A percentile compares a stretch with the other conserved stretches of the same genome.
Conservation (phyloP, 2,329 filamentous ascomycete genomes). For the Sporothrix variecibatus region DNA sequence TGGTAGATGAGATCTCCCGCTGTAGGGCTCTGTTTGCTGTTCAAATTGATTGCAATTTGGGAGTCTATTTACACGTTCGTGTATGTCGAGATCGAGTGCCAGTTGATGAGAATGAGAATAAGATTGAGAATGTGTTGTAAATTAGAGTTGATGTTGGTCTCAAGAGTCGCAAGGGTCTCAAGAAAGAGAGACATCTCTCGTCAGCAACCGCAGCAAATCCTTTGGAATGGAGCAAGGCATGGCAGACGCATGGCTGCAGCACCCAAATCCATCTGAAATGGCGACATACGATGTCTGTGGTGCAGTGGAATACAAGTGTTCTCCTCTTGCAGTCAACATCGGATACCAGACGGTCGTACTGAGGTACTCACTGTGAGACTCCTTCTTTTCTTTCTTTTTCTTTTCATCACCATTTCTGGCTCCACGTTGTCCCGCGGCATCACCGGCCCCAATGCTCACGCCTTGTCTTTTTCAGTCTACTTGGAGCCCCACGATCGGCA, state of each 20-base stretch:
- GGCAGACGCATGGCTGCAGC: background rate
- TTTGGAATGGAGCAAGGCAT: background rate
- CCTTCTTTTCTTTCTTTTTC: background rate
- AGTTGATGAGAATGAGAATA: background rate
- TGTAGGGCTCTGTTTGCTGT: background rate
- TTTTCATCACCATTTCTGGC: background rate
- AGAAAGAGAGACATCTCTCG: background rate
- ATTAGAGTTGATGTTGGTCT: background rate
- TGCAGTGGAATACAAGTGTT: background rate
- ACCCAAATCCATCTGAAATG: background rate
- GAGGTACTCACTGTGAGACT: background rate
- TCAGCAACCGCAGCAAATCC: slow-evolving; percentile 2
- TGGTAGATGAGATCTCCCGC: background rate
- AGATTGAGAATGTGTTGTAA: background rate
- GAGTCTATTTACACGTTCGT: background rate
- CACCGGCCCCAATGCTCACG: background rate
- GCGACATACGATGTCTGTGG: background rate
- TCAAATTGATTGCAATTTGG: background rate
- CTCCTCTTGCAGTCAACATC: background rate
- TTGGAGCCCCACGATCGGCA: background rate
- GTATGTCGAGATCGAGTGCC: background rate
- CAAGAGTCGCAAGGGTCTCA: background rate
- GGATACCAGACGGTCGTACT: background rate
- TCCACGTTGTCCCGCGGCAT: background rate
- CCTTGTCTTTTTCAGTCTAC: background rate